Percentiles rank a stretch among this genome's conserved stretches.
phyloP scores from a whole-genome alignment of 495 filamentous ascomycete genomes.

The Penicillium ucsense region DNA sequence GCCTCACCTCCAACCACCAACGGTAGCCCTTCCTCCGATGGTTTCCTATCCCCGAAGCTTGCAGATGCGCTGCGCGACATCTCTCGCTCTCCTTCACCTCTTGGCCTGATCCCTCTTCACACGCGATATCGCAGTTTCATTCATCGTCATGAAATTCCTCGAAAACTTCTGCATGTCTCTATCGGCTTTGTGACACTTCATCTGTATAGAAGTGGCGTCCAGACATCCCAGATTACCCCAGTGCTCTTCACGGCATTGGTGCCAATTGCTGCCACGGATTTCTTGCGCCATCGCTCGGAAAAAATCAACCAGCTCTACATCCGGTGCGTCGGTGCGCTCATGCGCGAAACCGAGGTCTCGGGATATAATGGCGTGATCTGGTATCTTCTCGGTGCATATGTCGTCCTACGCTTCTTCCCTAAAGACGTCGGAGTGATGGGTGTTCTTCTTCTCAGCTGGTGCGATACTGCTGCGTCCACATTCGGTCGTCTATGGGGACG shows the following conservation, averaged over 20 bases:
- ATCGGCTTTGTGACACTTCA: constrained; percentile 88
- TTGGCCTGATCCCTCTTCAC: constrained; percentile 94
- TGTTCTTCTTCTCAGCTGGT: constrained; percentile 88
- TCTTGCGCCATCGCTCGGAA: constrained; percentile 69
- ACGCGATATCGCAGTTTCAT: constrained; percentile 41
- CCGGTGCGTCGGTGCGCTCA: constrained; percentile 70
- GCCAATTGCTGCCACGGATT: constrained; percentile 77
- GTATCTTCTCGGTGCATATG: constrained; percentile 85
- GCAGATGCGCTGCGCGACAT: constrained; percentile 59
- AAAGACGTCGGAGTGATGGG: constrained; percentile 91
- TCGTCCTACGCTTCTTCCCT: constrained; percentile 75
- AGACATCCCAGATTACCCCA: constrained; percentile 66
- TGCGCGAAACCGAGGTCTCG: constrained; percentile 89
- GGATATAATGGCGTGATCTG: constrained; percentile 96
- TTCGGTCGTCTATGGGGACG: constrained; percentile 77
- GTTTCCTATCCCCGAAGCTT: constrained; percentile 56
- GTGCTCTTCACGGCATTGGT: constrained; percentile 72
- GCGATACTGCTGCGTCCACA: constrained; percentile 92
- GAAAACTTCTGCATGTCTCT: constrained; percentile 59
- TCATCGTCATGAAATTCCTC: constrained; percentile 42
- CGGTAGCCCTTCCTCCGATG: constrained; percentile 42
- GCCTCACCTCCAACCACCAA: constrained; percentile 30
- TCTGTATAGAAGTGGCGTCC: constrained; percentile 68
- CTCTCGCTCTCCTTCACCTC: constrained; percentile 78
- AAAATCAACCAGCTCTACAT: constrained; percentile 85